A percentile compares a stretch with the other conserved stretches of the same genome.
Conservation (phyloP, 768 basidiomycete genomes). For the Tricholomella constricta region DNA sequence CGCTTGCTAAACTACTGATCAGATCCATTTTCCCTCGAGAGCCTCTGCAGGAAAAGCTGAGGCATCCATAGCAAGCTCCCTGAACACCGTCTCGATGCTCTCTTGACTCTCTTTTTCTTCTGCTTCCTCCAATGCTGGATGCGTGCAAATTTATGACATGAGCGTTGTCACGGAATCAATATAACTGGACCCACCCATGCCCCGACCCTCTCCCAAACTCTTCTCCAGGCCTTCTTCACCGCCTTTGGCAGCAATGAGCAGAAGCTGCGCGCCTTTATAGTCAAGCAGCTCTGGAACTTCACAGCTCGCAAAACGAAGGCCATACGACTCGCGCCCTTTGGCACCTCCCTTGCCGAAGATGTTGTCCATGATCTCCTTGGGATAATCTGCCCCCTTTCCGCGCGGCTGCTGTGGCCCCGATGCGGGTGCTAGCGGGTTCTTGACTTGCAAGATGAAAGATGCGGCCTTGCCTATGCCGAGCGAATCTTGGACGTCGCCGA, state of each 20-base stretch:
- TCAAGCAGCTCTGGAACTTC: constrained; percentile 55
- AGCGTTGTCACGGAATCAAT: neutral
- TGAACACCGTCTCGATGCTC: constrained; percentile 42
- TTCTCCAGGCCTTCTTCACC: constrained; percentile 49
- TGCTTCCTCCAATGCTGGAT: constrained; percentile 39
- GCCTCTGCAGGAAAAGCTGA: constrained; percentile 45
- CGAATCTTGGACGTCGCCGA: constrained; percentile 56
- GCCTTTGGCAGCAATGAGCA: constrained; percentile 54
- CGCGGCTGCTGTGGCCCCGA: constrained; percentile 33
- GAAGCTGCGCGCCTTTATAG: constrained; percentile 52
- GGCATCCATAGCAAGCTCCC: constrained; percentile 45
- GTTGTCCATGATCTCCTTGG: constrained; percentile 44
- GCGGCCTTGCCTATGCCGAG: constrained; percentile 56
- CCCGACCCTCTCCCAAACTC: constrained; percentile 54
- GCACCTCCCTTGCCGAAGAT: constrained; percentile 48
- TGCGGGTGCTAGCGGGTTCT: constrained; percentile 55
- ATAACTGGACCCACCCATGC: constrained; percentile 41
- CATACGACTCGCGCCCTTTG: constrained; percentile 37
- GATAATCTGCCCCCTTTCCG: constrained; percentile 43
- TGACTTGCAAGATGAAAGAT: constrained; percentile 61
- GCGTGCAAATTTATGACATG: neutral
- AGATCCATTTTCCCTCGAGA: constrained; percentile 56
- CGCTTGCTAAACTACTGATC: neutral
- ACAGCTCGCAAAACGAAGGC: constrained; percentile 53
- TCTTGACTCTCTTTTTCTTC: constrained; percentile 42